Evolutionary conservation across 176 grass and related monocot genomes (phyloP), one percentile per base, ranked within the genome.

Genomic region (Paspalum notatum): DNA sequence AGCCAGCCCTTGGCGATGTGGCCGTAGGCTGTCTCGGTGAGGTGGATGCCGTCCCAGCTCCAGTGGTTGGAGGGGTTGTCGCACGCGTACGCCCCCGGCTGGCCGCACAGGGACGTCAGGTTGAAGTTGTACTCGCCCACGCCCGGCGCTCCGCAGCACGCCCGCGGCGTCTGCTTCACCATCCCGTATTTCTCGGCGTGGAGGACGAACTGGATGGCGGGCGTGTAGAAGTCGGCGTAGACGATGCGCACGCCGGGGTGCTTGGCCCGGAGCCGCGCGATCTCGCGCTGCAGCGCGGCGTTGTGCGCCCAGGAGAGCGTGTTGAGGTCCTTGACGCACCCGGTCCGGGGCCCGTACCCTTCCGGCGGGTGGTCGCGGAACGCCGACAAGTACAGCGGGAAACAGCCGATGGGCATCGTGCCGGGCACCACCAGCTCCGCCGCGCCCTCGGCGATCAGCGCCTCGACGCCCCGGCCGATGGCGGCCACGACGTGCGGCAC

Each of bases 361-460:
- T 41, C 68, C 76, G 45, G 6, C 15, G 24, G 59, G 3, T 32
- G 32, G 2, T 32, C 42, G 47, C 32, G 76, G 91, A 32, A 94
- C 39, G 91, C 87, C 54, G 88, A 71, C 10, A 98, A 43, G 81
- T 93, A 98, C 45, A 94, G 66, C 0, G 92, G 95, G 78, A 94
- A 87, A 85, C 95, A 98, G 18, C 95, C 95, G 46, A 76, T 93
- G 7, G 95, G 95, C 1, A 93, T 74, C 64, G 91, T 27, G 13
- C 95, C 92, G 0, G 95, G 95, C 38, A 98, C 95, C 66, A 98
- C 86, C 69, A 98, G 85, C 38, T 98, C 95, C 39, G 72, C 88
- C 24, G 95, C 95, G 1, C 95, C 95, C 37, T 89, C 88, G 4
- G 39, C 83, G 44, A 98, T 93, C 60, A 98, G 81, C 87, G 87